Base-by-base conservation (phyloP, 2,329 filamentous ascomycete genomes). In the Lachnellula subtilissima region DNA sequence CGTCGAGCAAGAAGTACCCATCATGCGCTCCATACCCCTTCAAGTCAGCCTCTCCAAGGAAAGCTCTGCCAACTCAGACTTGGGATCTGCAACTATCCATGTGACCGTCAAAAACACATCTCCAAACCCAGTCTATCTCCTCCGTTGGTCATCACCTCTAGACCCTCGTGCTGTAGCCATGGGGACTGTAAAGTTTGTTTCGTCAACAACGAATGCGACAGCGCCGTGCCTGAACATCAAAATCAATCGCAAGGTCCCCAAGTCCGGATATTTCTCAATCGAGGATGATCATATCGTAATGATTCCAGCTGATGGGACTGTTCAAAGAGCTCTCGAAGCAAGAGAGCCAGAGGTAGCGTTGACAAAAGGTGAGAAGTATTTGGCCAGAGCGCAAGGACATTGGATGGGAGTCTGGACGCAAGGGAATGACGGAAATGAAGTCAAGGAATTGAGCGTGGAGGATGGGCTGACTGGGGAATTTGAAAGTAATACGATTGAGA, bases 71-170 rank as follows among this genome's bases (percentile, higher is more conserved):
- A 19, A 22, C 9, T 61, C 45, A 36, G 23, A 35, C 37, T 57
- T 45, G 32, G 56, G 42, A 17, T 40, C 50, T n/a, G 47, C 35
- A 3, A 36, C 36, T 19, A 19, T 62, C 65, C n/a, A 56, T 71
- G 52, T 64, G 35, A 54, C 52, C 9, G 36, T 65, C 5, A 48
- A 50, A 15, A 74, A 73, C 42, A 57, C 61, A 1, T 64, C 67
- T 0, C 48, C 64, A 4, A 49, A 62, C 2, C 53, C 67, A 14
- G 53, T 73, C 14, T 74, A 68, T 0, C 45, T 75, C 5, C 61
- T 75, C 3, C 67, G 61, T 57, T 75, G 72, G 72, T 67, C 65
- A 3, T 71, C 65, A 5, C 72, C 71, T 1, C 62, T 75, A 3
- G 73, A 74, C 50, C 57, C 64, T 6, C 61, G 58, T 6, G 71